phyloP scores from a whole-genome alignment of 2,329 filamentous ascomycete species.

The Amphichorda felina region DNA sequence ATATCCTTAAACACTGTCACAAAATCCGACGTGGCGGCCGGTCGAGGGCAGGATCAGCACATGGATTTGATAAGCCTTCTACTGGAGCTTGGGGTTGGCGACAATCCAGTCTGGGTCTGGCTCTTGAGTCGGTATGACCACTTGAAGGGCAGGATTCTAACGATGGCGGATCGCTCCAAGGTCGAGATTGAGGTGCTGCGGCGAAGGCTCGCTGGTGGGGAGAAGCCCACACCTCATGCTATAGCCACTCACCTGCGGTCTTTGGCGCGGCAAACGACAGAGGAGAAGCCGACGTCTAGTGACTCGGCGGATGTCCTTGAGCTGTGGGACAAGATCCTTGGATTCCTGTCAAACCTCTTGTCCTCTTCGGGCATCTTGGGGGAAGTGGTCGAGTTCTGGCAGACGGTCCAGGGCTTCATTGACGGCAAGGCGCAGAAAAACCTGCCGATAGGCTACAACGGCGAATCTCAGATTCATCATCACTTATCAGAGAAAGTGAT shows the following conservation, averaged over 20 bases:
- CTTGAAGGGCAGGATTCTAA: constrained; percentile 73
- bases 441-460: constrained; percentile 70
- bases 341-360: constrained; percentile 62
- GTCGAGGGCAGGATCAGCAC: constrained; percentile 63
- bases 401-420: constrained; percentile 81
- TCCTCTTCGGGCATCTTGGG: constrained; percentile 73
- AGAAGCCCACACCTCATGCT: constrained; percentile 56
- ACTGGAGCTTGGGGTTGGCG: constrained; percentile 86
- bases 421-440: constrained; percentile 71
- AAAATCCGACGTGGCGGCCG: constrained; percentile 31
- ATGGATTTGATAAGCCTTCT: constrained; percentile 84
- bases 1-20: constrained; percentile 52
- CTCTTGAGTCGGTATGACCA: constrained; percentile 81
- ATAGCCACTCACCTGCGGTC: constrained; percentile 68
- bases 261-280: constrained; percentile 54
- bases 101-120: constrained; percentile 97
- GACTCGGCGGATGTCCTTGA: constrained; percentile 75
- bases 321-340: constrained; percentile 81
- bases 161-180: constrained; percentile 72
- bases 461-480: constrained; percentile 72
- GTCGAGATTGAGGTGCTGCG: constrained; percentile 88
- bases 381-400: constrained; percentile 90
- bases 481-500: constrained; percentile 61
- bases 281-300: constrained; percentile 50
- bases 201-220: constrained; percentile 62